Conservation (phyloP, 108 stramenopile species). For the Epithemia pelagica region DNA sequence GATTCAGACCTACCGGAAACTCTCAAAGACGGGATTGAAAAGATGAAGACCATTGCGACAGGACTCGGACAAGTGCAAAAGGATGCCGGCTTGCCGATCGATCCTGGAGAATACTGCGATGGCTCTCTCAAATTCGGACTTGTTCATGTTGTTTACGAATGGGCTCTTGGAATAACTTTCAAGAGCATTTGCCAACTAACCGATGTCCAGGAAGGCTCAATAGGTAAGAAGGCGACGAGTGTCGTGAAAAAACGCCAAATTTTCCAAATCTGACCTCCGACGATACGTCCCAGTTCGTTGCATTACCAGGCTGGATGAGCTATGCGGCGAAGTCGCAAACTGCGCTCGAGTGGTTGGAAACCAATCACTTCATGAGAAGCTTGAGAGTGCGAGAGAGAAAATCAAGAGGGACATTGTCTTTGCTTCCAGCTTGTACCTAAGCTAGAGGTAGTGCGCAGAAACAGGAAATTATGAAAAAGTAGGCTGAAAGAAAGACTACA, state of each 20-base stretch:
- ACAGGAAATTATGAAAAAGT: too few species aligned
- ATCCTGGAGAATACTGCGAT: slow-evolving; percentile 75
- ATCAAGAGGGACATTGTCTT: slow-evolving; percentile 98
- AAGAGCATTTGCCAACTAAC: slow-evolving; percentile 85
- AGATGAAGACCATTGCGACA: slow-evolving; percentile 70
- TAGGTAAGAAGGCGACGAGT: slow-evolving; percentile 29
- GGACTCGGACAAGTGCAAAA: slow-evolving; percentile 76
- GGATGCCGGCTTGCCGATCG: slow-evolving; percentile 72
- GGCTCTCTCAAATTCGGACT: slow-evolving; percentile 89
- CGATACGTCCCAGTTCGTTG: slow-evolving; percentile 50
- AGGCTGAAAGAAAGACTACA: too few species aligned
- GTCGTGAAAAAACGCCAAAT: too few species aligned
- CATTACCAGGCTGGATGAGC: slow-evolving; percentile 95
- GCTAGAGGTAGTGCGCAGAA: too few species aligned
- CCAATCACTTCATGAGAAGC: slow-evolving; percentile 89
- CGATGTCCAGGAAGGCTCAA: slow-evolving; percentile 91
- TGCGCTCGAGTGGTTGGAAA: slow-evolving; percentile 95
- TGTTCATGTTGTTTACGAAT: slow-evolving; percentile 94
- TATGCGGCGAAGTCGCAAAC: slow-evolving; percentile 94
- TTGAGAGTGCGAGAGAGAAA: slow-evolving; percentile 88
- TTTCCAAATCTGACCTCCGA: too few species aligned
- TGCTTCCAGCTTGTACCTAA: slow-evolving; percentile 92
- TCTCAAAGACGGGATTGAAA: slow-evolving; percentile 56
- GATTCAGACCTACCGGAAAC: slow-evolving; percentile 62
- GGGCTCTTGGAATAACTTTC: slow-evolving; percentile 96